Evolutionary conservation across 148 eudicot species (phyloP).

Genomic region (Chenopodium album): DNA sequence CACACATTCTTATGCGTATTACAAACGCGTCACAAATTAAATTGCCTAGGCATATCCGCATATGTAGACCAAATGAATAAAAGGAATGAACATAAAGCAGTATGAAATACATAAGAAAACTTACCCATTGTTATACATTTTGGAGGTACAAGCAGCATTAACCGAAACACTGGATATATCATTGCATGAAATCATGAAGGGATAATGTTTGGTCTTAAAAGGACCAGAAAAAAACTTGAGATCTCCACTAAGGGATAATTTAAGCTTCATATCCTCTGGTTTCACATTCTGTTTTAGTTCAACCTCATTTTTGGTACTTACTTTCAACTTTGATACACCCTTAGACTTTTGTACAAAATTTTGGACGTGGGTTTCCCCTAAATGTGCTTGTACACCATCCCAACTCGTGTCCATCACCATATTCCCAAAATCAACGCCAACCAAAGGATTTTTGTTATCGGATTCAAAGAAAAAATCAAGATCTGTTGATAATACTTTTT

Average conservation of each 20-base stretch:
- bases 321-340: constrained; percentile 22
- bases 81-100: neutral
- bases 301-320: constrained; percentile 34
- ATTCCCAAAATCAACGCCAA: constrained; percentile 27
- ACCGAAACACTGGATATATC: constrained; percentile 20
- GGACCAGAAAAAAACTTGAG: constrained; percentile 33
- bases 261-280: constrained; percentile 38
- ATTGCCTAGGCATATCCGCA: no score
- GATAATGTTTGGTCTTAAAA: constrained; percentile 24
- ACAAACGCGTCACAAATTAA: no score
- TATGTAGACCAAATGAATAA: neutral
- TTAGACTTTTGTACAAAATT: constrained; percentile 24
- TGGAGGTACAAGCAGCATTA: constrained; percentile 30
- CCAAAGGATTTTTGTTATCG: constrained; percentile 26
- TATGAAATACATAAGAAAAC: neutral
- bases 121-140: constrained; percentile 31
- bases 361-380: constrained; percentile 34
- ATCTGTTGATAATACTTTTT: constrained; percentile 32
- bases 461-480: constrained; percentile 28
- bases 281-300: constrained; percentile 26
- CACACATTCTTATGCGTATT: no score
- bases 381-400: constrained; percentile 30
- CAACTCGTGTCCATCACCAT: constrained; percentile 38
- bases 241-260: constrained; percentile 32
- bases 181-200: constrained; percentile 36